These are phyloP conservation scores for Nematodospora valgi DNA, from an alignment of 805 yeast species.

Conservation along the genomic window DNA sequence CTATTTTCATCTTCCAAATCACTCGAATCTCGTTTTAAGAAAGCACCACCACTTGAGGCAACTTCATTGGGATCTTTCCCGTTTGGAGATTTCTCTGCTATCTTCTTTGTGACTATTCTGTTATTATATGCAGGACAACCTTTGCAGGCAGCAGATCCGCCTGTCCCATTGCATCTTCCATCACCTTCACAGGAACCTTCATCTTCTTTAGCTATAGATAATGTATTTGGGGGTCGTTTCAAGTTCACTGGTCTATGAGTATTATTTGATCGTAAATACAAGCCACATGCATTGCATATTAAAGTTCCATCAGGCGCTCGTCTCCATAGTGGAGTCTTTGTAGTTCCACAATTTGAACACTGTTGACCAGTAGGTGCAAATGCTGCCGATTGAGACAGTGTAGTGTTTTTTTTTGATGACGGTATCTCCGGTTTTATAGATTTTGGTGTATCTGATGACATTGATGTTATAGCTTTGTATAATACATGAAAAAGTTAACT, in stretches of 20 bases:
- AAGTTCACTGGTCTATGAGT: constrained; percentile 64
- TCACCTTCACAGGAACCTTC: constrained; percentile 69
- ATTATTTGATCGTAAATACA: constrained; percentile 56
- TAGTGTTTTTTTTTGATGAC: too few relatives aligned
- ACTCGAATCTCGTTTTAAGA: not conserved
- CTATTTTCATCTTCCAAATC: constrained; percentile 8
- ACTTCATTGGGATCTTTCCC: not conserved
- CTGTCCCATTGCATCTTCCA: constrained; percentile 84
- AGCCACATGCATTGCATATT: constrained; percentile 60
- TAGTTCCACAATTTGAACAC: constrained; percentile 54
- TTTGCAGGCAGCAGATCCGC: constrained; percentile 74
- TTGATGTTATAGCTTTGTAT: not conserved
- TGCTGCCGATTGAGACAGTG: too few relatives aligned
- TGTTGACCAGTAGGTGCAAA: constrained; percentile 36
- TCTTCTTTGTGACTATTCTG: constrained; percentile 40
- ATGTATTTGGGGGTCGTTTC: constrained; percentile 54
- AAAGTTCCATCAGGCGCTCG: constrained; percentile 54
- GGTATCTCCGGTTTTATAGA: constrained; percentile 6
- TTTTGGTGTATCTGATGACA: not conserved
- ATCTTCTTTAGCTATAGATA: constrained; percentile 36
- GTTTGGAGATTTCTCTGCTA: constrained; percentile 8
- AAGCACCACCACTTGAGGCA: not conserved
- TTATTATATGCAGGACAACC: constrained; percentile 85
- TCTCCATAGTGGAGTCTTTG: constrained; percentile 58
- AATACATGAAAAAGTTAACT: not conserved